A percentile compares a stretch with the other conserved stretches of the same genome.
Conservation (phyloP, 1,139 yeast genomes). For the Hyphopichia pseudoburtonii region DNA sequence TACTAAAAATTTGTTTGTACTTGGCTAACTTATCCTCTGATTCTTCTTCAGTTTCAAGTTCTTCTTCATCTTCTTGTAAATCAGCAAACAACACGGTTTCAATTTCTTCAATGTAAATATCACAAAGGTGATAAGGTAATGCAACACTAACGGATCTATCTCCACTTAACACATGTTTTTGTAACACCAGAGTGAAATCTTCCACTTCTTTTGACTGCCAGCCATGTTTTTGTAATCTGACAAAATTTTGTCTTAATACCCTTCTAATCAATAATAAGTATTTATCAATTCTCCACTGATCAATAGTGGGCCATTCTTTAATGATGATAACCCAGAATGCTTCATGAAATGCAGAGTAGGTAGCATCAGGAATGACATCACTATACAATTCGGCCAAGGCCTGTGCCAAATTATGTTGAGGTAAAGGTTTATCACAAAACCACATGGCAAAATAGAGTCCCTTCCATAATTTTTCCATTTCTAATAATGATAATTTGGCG, state of each 20-base stretch:
- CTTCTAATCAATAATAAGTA: constrained; percentile 79
- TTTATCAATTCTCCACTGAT: constrained; percentile 86
- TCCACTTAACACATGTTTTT: constrained; percentile 53
- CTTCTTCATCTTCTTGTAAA: constrained; percentile 40
- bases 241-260: constrained; percentile 64
- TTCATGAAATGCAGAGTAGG: constrained; percentile 53
- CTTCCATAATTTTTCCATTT: constrained; percentile 86
- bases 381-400: constrained; percentile 65
- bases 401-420: constrained; percentile 82
- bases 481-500: constrained; percentile 36
- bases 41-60: constrained; percentile 33
- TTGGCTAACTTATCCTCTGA: constrained; percentile 28
- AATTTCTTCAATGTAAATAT: constrained; percentile 81
- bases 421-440: constrained; percentile 91
- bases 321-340: constrained; percentile 84
- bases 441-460: constrained; percentile 93
- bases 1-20: constrained; percentile 22
- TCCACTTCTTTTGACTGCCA: constrained; percentile 58
- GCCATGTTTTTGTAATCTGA: constrained; percentile 48
- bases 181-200: constrained; percentile 45
- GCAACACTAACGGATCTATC: constrained; percentile 66
- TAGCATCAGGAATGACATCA: constrained; percentile 39
- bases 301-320: constrained; percentile 83
- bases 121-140: constrained; percentile 81
- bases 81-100: constrained; percentile 61